These are phyloP conservation scores for Hymenoscyphus infarciens DNA, from an alignment of 2,329 filamentous ascomycete species.

Conservation along the genomic window DNA sequence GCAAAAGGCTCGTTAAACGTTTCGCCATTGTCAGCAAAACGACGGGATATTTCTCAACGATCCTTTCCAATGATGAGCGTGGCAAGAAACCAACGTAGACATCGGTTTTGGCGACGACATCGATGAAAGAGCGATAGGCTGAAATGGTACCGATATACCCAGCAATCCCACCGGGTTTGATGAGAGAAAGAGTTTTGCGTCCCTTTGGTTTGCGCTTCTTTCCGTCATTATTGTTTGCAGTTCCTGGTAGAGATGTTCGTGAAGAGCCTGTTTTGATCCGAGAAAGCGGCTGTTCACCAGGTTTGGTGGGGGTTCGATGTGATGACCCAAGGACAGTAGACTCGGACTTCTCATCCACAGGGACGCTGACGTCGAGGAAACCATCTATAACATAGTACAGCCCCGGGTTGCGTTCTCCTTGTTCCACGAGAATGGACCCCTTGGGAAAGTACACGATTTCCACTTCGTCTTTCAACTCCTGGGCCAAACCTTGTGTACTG, in stretches of 20 bases:
- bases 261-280: conserved; percentile 43
- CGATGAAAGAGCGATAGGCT: conserved; percentile 92
- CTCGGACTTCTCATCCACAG: conserved; percentile 47
- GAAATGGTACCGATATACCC: conserved; percentile 94
- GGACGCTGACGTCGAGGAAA: conserved; percentile 91
- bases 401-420: conserved; percentile 94
- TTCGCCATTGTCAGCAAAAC: conserved; percentile 96
- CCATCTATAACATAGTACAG: conserved; percentile 97
- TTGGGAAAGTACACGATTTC: conserved; percentile 98
- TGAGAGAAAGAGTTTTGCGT: conserved; percentile 76
- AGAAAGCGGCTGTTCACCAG: conserved; percentile 40
- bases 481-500: conserved; percentile 62
- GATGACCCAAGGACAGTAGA: conserved; percentile 30
- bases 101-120: conserved; percentile 95
- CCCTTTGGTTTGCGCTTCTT: conserved; percentile 45
- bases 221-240: conserved; percentile 31
- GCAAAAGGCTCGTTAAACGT: conserved; percentile 81
- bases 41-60: conserved; percentile 89
- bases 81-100: conserved; percentile 97
- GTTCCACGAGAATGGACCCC: conserved; percentile 89
- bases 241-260: conserved; percentile 28
- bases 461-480: conserved; percentile 85
- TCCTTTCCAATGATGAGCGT: conserved; percentile 77
- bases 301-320: conserved; percentile 24
- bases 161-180: conserved; percentile 90